Conservation (phyloP, 768 basidiomycete species). For the Xerocomellus amylosporus region DNA sequence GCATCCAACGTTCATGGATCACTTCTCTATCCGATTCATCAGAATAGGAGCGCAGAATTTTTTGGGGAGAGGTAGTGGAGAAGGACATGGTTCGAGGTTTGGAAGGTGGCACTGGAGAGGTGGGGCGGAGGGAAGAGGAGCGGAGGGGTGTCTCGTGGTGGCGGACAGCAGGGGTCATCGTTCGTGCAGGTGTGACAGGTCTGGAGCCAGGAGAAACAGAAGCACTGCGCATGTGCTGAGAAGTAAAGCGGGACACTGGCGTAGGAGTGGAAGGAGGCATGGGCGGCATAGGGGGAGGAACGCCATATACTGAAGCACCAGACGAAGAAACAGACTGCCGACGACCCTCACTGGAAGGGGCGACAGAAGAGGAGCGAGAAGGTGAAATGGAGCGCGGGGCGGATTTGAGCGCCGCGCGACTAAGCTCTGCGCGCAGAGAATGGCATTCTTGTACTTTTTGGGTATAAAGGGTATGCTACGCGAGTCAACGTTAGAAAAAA, state of each 20-base stretch:
- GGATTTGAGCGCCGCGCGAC: constrained; percentile 43
- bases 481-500: constrained; percentile 16
- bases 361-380: constrained; percentile 27
- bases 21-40: constrained; percentile 59
- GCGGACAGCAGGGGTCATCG: constrained; percentile 26
- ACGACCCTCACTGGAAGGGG: constrained; percentile 25
- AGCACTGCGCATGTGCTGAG: constrained; percentile 55
- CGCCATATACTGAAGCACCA: constrained; percentile 34
- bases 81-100: constrained; percentile 51
- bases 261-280: constrained; percentile 44
- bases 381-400: constrained; percentile 25
- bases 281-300: constrained; percentile 33
- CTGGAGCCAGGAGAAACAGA: constrained; percentile 41
- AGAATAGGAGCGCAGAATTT: constrained; percentile 58
- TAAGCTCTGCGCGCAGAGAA: constrained; percentile 62
- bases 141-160: constrained; percentile 32
- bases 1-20: constrained; percentile 67
- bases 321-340: constrained; percentile 34
- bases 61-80: constrained; percentile 48
- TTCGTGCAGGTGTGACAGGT: constrained; percentile 35
- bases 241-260: constrained; percentile 50
- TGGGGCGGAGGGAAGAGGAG: constrained; percentile 28
- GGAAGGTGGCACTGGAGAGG: constrained; percentile 33
- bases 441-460: constrained; percentile 73
- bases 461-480: constrained; percentile 56